phyloP scores from a whole-genome alignment of 345 rosid genomes.

The Draba incana region DNA sequence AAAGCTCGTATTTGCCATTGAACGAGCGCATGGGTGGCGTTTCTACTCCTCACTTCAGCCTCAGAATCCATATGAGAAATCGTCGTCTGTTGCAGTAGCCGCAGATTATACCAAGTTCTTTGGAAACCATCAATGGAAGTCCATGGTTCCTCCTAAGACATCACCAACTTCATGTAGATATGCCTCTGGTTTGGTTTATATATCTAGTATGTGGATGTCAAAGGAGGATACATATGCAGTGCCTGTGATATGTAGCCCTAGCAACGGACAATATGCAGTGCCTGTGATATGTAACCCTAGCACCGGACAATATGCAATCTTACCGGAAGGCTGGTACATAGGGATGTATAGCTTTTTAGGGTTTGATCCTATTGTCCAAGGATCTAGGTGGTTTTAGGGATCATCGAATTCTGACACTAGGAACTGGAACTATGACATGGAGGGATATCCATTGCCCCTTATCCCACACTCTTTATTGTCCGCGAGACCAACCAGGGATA shows the following conservation, averaged over 20 bases:
- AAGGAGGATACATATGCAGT: not conserved
- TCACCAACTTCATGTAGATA: not conserved
- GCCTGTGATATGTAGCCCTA: slow-evolving; percentile 1
- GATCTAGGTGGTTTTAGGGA: too few species aligned
- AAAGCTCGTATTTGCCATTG: not conserved
- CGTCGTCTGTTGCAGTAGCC: not conserved
- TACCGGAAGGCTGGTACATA: not conserved
- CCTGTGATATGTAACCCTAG: slow-evolving; percentile 4
- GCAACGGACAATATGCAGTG: not conserved
- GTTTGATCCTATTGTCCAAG: slow-evolving; percentile 6
- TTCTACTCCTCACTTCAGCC: not conserved
- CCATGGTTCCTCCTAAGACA: not conserved
- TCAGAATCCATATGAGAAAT: not conserved
- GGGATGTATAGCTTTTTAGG: not conserved
- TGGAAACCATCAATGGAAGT: not conserved
- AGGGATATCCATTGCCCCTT: not conserved
- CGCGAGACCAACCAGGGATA: not conserved
- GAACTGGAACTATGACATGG: not conserved
- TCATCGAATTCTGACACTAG: not conserved
- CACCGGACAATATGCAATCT: not conserved
- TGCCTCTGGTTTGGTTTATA: slow-evolving; percentile 1
- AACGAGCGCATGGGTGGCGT: not conserved
- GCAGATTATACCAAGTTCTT: not conserved
- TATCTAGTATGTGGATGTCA: not conserved
- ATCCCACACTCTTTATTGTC: accelerated